Evolutionary conservation across 768 basidiomycete species (phyloP), one percentile per base, ranked within the genome.

Genomic region (Leucocoprinus sp.): DNA sequence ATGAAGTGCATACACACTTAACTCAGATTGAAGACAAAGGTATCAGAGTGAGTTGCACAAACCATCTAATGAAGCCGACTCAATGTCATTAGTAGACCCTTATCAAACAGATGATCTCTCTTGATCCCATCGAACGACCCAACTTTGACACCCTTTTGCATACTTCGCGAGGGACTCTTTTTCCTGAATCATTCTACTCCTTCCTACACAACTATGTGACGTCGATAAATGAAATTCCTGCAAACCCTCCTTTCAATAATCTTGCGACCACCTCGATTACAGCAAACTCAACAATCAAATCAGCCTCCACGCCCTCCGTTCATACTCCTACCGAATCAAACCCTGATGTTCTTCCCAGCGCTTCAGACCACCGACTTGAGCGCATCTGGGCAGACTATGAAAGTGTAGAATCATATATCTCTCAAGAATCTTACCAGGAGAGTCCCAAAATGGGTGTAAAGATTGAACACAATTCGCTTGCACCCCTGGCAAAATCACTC

Each of bases 151-250:
- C 72, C 2, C 67, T 92, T 5, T 67, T 98, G 29, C 78, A 85
- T 21, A 77, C 70, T 1, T 84, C 81, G 3, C 76, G 90, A 36
- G 87, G 81, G 0, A 73, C 74, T 7, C 82, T 93, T 37, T 87
- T 98, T 52, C 93, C 95, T 0, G 91, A 93, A 55, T 80, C 79
- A 23, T 98, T 98, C 63, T 97, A 96, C 64, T 85, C 91, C 2
- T 97, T 95, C 66, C 72, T 98, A 8, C 87, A 93, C 59, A 87
- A 86, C 54, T 97, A 96, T 54, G 76, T 89, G 46, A 75, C 82
- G 2, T 82, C 89, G 1, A 69, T 89, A 53, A 85, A 85, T 59
- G 86, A 91, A 50, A 67, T 79, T 9, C 69, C 79, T 2, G 55
- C 70, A 12, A 62, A 68, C 1, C 61, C 72, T 0, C 68, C 76